Percentiles rank a stretch among this genome's conserved stretches.
phyloP scores from a whole-genome alignment of 2,329 filamentous ascomycete species.

The Aspergillus novoparasiticus region DNA sequence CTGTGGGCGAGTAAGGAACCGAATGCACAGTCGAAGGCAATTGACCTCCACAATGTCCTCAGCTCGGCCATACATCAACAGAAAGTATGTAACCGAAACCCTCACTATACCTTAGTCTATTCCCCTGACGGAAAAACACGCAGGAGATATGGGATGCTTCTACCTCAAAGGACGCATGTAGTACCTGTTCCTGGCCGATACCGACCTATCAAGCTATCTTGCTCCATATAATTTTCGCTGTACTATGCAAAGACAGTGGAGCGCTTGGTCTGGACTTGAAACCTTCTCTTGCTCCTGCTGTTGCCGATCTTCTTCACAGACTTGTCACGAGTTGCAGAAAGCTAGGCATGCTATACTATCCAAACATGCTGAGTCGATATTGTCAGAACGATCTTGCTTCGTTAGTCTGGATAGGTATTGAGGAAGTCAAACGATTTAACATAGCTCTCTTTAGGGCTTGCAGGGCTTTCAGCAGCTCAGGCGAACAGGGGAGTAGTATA shows the following conservation, averaged over 20 bases:
- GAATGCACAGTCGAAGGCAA: too few species aligned
- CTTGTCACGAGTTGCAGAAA: conserved; percentile 30
- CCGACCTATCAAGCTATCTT: conserved; percentile 36
- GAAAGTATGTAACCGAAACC: too few species aligned
- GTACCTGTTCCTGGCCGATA: conserved; percentile 30
- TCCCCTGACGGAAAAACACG: neutral
- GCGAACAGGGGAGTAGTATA: neutral
- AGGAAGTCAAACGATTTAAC: conserved; percentile 17
- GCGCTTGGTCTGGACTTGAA: conserved; percentile 19
- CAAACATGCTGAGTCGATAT: conserved; percentile 27
- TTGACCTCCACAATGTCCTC: too few species aligned
- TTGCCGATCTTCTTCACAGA: conserved; percentile 5
- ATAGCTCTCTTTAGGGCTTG: conserved; percentile 27
- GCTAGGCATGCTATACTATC: conserved; percentile 33
- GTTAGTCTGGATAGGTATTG: too few species aligned
- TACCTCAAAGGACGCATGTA: neutral
- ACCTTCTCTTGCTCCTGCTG: conserved; percentile 6
- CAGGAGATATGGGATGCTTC: conserved; percentile 30
- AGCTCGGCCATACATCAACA: too few species aligned
- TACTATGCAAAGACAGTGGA: conserved; percentile 9
- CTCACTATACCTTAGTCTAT: too few species aligned
- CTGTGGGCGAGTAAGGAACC: too few species aligned
- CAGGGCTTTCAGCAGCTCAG: conserved; percentile 13
- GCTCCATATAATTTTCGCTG: conserved; percentile 32
- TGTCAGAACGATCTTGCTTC: conserved; percentile 8